Percentiles rank a stretch among this genome's conserved stretches.
phyloP scores from a whole-genome alignment of 257 asterid species.

The Nicotiana otophora region DNA sequence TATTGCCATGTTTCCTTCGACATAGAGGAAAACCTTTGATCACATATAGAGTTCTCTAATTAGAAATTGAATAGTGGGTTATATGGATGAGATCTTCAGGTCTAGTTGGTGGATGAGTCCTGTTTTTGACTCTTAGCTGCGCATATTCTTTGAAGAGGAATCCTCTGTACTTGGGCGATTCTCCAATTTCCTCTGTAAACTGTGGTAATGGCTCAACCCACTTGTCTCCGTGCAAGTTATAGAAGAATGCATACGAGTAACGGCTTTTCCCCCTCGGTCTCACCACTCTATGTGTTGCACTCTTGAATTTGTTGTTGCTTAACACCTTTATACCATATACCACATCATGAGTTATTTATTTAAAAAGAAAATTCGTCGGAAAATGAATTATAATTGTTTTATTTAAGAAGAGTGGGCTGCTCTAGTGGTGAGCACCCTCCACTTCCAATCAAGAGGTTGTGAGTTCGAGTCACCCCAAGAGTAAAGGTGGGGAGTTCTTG shows the following conservation, averaged over 20 bases:
- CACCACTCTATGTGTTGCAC: constrained; percentile 49
- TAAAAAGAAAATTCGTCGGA: too few species aligned
- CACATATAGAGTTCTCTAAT: background rate
- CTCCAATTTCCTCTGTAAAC: constrained; percentile 31
- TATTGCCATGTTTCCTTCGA: background rate
- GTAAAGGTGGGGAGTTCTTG: too few species aligned
- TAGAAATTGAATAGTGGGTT: background rate
- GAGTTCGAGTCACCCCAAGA: too few species aligned
- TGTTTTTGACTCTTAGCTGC: constrained; percentile 33
- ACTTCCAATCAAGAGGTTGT: too few species aligned
- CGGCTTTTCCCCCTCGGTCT: constrained; percentile 30
- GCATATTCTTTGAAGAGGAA: constrained; percentile 34
- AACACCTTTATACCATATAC: constrained; percentile 24
- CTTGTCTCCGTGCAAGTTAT: constrained; percentile 32
- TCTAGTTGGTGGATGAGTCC: constrained; percentile 37
- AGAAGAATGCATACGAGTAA: constrained; percentile 35
- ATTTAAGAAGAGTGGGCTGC: too few species aligned
- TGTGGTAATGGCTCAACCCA: constrained; percentile 51
- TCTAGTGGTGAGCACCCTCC: too few species aligned
- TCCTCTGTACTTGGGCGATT: constrained; percentile 35
- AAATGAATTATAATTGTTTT: too few species aligned
- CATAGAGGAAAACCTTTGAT: background rate
- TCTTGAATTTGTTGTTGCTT: constrained; percentile 40
- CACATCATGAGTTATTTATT: too few species aligned
- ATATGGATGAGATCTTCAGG: constrained; percentile 5